These are phyloP conservation scores for Tylopilus subfusipes DNA, from an alignment of 768 basidiomycete species.

Conservation along the genomic window DNA sequence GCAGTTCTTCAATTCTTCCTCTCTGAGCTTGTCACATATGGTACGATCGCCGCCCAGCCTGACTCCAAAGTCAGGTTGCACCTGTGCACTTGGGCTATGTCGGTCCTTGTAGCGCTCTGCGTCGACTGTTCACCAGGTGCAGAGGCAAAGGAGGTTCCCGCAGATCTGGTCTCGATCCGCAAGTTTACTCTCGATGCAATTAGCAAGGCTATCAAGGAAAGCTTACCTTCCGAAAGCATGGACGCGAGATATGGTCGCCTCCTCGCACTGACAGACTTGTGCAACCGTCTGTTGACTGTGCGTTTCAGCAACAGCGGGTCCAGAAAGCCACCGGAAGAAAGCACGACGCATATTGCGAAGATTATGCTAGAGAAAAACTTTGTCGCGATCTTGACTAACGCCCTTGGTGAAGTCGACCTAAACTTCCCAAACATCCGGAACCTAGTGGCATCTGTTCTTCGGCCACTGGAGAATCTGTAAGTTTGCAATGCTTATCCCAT, in stretches of 20 bases:
- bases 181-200: slow-evolving; percentile 90
- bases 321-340: slow-evolving; percentile 59
- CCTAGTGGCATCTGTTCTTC: slow-evolving; percentile 82
- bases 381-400: slow-evolving; percentile 81
- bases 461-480: slow-evolving; percentile 87
- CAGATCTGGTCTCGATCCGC: slow-evolving; percentile 83
- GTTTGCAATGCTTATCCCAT: slow-evolving; percentile 26
- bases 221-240: slow-evolving; percentile 50
- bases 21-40: slow-evolving; percentile 76
- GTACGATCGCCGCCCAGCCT: slow-evolving; percentile 63
- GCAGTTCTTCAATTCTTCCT: slow-evolving; percentile 78
- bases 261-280: slow-evolving; percentile 82
- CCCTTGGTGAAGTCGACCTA: slow-evolving; percentile 89
- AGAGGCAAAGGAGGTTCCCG: slow-evolving; percentile 72
- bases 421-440: slow-evolving; percentile 90
- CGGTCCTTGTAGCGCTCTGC: slow-evolving; percentile 89
- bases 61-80: slow-evolving; percentile 53
- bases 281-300: slow-evolving; percentile 81
- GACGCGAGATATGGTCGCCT: slow-evolving; percentile 85
- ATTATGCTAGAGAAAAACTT: slow-evolving; percentile 99
- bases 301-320: slow-evolving; percentile 55
- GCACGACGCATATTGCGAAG: slow-evolving; percentile 91
- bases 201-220: slow-evolving; percentile 82
- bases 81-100: slow-evolving; percentile 84
- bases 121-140: slow-evolving; percentile 68